Percentiles rank a stretch among this genome's conserved stretches.
phyloP scores from a whole-genome alignment of 2,329 filamentous ascomycete species.

The Fusarium sp. region DNA sequence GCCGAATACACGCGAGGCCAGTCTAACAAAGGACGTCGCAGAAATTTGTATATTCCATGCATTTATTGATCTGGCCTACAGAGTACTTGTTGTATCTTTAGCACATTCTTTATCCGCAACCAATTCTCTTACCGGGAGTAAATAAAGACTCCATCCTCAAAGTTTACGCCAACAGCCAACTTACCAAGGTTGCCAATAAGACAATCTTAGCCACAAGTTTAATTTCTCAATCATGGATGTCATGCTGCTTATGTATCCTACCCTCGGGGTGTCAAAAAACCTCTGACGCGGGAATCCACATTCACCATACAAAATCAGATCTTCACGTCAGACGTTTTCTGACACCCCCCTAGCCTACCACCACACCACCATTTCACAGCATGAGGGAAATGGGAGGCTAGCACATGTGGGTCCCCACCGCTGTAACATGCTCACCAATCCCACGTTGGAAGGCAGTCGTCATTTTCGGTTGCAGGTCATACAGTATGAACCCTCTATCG shows the following conservation, averaged over 20 bases:
- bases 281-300: too few species aligned
- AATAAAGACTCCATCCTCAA: background rate
- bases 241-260: conserved; percentile 27
- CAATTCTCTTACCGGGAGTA: background rate
- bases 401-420: conserved; percentile 24
- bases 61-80: background rate
- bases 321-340: too few species aligned
- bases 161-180: conserved; percentile 4
- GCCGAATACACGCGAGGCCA: background rate
- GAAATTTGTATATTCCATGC: conserved; percentile 3
- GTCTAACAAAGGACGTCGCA: conserved; percentile 9
- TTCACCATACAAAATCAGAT: too few species aligned
- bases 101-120: background rate
- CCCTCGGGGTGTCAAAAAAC: too few species aligned
- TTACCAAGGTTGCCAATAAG: conserved; percentile 7
- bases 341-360: too few species aligned
- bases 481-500: conserved; percentile 26
- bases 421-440: conserved; percentile 34
- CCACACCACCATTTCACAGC: conserved; percentile 21
- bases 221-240: conserved; percentile 26
- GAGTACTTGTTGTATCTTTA: background rate
- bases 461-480: conserved; percentile 29
- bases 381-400: conserved; percentile 17
- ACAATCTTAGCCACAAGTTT: conserved; percentile 24
- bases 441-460: conserved; percentile 9